These are phyloP conservation scores for Epichloe uncinata DNA, from an alignment of 2,329 filamentous ascomycete genomes.

Conservation along the genomic window DNA sequence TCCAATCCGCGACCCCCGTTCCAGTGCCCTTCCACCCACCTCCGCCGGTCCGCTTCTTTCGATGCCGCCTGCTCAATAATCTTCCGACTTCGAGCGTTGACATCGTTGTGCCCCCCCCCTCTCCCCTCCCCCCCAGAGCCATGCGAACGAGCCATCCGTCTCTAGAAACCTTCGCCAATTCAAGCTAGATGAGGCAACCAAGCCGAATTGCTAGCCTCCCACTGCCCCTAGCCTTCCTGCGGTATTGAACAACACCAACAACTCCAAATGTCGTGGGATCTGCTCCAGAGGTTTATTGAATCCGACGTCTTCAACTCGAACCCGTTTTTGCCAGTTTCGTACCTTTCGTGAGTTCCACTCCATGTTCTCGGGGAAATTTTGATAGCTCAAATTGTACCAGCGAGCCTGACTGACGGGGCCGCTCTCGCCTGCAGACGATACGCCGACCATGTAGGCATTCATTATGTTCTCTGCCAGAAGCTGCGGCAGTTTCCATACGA, in stretches of 20 bases:
- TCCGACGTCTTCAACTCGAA: conserved; percentile 90
- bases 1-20: conserved; percentile 2
- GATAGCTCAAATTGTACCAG: background rate
- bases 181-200: conserved; percentile 12
- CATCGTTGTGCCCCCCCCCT: background rate
- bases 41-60: background rate
- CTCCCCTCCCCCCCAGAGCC: conserved; percentile 7
- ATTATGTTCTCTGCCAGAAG: conserved; percentile 81
- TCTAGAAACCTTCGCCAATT: conserved; percentile 5
- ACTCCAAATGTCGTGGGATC: conserved; percentile 61
- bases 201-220: conserved; percentile 3
- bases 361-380: background rate
- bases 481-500: conserved; percentile 80
- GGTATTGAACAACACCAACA: background rate
- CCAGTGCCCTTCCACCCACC: conserved; percentile 2
- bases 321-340: conserved; percentile 77
- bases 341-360: conserved; percentile 59
- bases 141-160: conserved; percentile 11
- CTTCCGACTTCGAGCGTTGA: background rate
- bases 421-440: conserved; percentile 49
- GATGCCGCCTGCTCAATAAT: background rate
- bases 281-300: conserved; percentile 83
- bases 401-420: background rate
- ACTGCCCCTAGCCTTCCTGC: conserved; percentile 4
- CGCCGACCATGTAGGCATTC: conserved; percentile 79